Conservation (phyloP, 2,329 filamentous ascomycete species). For the Colletotrichum orbiculare region DNA sequence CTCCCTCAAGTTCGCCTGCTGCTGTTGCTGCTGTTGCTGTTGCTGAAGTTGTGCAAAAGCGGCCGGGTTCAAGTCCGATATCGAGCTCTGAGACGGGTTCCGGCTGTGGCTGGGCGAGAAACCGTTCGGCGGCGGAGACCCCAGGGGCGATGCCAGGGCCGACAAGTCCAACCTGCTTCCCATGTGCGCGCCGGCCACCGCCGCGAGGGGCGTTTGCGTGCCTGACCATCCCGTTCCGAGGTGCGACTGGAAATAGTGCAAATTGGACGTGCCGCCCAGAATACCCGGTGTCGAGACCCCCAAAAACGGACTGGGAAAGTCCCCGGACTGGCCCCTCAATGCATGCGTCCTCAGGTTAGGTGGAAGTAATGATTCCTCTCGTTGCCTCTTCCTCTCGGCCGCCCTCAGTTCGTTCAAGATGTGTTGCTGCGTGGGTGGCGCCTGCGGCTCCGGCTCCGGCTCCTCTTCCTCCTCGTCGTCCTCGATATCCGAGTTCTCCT, state of each 20-base stretch:
- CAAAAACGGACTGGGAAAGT: constrained; percentile 67
- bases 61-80: constrained; percentile 52
- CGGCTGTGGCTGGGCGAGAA: constrained; percentile 52
- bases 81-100: constrained; percentile 59
- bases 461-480: constrained; percentile 57
- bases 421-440: constrained; percentile 30
- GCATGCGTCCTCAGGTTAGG: constrained; percentile 54
- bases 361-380: constrained; percentile 40
- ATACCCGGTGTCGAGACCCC: constrained; percentile 71
- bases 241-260: constrained; percentile 86
- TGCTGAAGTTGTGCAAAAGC: constrained; percentile 18
- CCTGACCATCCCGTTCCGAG: constrained; percentile 78
- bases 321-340: constrained; percentile 42
- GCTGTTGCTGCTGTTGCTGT: constrained; percentile 12
- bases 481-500: constrained; percentile 73
- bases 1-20: constrained; percentile 56
- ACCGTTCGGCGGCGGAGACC: constrained; percentile 26
- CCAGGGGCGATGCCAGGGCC: constrained; percentile 25
- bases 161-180: constrained; percentile 42
- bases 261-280: constrained; percentile 78
- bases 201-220: constrained; percentile 81
- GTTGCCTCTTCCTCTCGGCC: constrained; percentile 38
- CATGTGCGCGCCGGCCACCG: constrained; percentile 75
- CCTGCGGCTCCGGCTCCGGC: constrained; percentile 46
- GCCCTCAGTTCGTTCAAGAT: constrained; percentile 35